These are phyloP conservation scores for Plasmodium relictum DNA, from an alignment of 169 alveolate genomes.

Conservation along the genomic window DNA sequence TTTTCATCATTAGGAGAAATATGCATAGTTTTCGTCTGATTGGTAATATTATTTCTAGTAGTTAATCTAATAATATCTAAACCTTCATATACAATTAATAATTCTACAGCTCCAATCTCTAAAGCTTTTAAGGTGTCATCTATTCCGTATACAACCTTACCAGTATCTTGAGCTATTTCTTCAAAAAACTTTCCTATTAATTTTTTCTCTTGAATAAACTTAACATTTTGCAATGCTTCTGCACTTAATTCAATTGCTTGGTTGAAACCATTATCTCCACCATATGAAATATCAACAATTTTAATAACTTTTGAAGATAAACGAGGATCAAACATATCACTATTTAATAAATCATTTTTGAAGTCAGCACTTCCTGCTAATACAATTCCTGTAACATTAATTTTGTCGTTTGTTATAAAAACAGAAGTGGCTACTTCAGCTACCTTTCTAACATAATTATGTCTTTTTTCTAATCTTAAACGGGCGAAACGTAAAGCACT, in stretches of 20 bases:
- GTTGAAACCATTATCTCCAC: constrained; percentile 99
- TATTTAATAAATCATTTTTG: constrained; percentile 94
- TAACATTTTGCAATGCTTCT: constrained; percentile 94
- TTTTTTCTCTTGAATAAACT: constrained; percentile 93
- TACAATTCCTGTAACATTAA: constrained; percentile 92
- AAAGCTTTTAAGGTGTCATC: constrained; percentile 95
- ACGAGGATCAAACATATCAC: constrained; percentile 97
- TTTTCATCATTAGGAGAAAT: constrained; percentile 86
- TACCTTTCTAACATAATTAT: constrained; percentile 97
- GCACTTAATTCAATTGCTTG: constrained; percentile 97
- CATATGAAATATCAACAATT: constrained; percentile 98
- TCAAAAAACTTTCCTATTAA: constrained; percentile 95
- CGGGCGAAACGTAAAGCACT: constrained; percentile 99
- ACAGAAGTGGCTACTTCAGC: constrained; percentile 97
- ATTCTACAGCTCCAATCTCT: constrained; percentile 97
- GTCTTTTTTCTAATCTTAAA: constrained; percentile 98
- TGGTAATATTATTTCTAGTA: constrained; percentile 90
- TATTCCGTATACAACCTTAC: constrained; percentile 97
- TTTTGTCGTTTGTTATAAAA: constrained; percentile 97
- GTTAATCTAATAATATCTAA: constrained; percentile 90
- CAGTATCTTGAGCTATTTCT: constrained; percentile 98
- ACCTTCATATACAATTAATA: constrained; percentile 95
- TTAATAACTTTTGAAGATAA: constrained; percentile 94
- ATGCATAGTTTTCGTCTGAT: constrained; percentile 86
- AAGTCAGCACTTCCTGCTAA: constrained; percentile 99